Evolutionary conservation across 257 asterid species (phyloP).

Genomic region (Petrea volubilis): DNA sequence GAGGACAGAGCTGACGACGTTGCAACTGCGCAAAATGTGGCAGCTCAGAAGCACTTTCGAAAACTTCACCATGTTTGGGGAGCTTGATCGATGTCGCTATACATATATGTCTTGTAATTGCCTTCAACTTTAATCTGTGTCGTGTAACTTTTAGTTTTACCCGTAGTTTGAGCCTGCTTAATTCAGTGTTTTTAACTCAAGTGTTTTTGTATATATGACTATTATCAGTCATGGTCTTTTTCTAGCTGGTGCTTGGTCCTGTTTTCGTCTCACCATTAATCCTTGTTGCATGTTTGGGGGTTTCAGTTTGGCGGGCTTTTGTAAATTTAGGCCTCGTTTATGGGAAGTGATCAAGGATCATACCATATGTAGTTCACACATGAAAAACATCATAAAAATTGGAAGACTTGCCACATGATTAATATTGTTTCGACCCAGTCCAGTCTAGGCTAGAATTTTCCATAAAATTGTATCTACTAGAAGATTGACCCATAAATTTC

Average conservation of each 20-base stretch:
- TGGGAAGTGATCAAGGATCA: not conserved
- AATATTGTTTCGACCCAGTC: no score
- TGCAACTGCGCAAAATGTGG: slow-evolving; percentile 6
- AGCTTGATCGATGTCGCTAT: not conserved
- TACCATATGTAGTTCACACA: not conserved
- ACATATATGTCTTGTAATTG: not conserved
- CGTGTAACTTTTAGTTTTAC: not conserved
- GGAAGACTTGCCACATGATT: no score
- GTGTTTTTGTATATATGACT: not conserved
- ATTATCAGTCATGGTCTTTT: not conserved
- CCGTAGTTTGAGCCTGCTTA: not conserved
- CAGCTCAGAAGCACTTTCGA: slow-evolving; percentile 45
- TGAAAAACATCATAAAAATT: no score
- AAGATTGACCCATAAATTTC: not conserved
- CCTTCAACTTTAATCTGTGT: not conserved
- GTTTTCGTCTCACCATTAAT: not conserved
- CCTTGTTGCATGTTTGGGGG: not conserved
- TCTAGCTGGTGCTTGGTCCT: not conserved
- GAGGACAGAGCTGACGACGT: slow-evolving; percentile 10
- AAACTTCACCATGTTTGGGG: slow-evolving; percentile 29
- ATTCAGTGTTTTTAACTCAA: not conserved
- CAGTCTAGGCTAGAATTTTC: no score
- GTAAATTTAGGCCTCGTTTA: not conserved
- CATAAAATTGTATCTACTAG: no score
- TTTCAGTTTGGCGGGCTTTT: not conserved